Percentiles rank a stretch among this genome's conserved stretches.
phyloP scores from a whole-genome alignment of 495 filamentous ascomycete genomes.

The Mytilinidion resinicola region DNA sequence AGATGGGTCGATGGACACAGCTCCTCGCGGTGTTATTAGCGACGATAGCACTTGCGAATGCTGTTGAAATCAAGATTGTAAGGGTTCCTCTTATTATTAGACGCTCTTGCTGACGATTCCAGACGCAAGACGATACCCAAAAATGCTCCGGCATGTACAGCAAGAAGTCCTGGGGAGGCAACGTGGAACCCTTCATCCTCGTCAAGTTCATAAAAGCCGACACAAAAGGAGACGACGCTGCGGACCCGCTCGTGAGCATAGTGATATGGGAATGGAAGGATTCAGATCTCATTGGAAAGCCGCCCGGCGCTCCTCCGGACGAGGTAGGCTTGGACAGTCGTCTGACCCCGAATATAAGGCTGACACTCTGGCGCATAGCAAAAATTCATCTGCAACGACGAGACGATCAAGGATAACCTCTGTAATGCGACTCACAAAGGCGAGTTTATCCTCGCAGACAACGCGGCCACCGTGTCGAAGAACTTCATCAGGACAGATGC shows the following conservation, averaged over 20 bases:
- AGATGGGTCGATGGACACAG: conserved; percentile 23
- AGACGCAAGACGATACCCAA: conserved; percentile 70
- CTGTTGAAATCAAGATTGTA: conserved; percentile 29
- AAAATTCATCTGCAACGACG: conserved; percentile 69
- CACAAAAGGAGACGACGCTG: conserved; percentile 34
- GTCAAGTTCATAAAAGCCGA: conserved; percentile 66
- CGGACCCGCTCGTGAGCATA: conserved; percentile 73
- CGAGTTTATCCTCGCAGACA: conserved; percentile 72
- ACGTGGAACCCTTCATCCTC: conserved; percentile 79
- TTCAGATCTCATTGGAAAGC: conserved; percentile 63
- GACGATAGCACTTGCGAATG: conserved; percentile 17
- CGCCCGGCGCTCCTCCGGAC: conserved; percentile 8
- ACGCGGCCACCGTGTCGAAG: conserved; percentile 60
- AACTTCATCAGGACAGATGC: conserved; percentile 70
- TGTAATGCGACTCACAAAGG: conserved; percentile 73
- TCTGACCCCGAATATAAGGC: conserved; percentile 22
- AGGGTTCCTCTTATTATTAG: background rate
- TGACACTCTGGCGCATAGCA: conserved; percentile 39
- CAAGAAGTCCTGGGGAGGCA: conserved; percentile 80
- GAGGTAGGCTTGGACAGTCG: conserved; percentile 28
- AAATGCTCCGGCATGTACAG: conserved; percentile 98
- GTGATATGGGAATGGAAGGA: conserved; percentile 94
- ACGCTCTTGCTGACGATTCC: conserved; percentile 38
- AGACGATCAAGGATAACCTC: conserved; percentile 55
- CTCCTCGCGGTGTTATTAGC: conserved; percentile 19